Percentiles rank a stretch among this genome's conserved stretches.
phyloP scores from a whole-genome alignment of 2,329 filamentous ascomycete species.

The Eutypella sp. region DNA sequence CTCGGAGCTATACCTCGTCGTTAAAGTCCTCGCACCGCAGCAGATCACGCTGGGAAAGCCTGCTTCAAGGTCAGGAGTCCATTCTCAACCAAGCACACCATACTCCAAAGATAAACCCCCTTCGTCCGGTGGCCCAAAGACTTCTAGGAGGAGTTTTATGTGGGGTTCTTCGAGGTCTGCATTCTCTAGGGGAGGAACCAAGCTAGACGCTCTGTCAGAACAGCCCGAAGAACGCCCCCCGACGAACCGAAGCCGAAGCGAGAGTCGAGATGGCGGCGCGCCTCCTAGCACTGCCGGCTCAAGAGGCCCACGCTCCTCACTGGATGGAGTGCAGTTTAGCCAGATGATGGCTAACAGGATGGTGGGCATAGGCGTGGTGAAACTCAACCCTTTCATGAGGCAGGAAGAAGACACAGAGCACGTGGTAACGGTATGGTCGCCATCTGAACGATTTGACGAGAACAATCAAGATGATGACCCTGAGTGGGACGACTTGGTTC shows the following conservation, averaged over 20 bases:
- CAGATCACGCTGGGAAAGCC: conserved; percentile 44
- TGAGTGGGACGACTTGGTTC: conserved; percentile 69
- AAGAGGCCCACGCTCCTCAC: conserved; percentile 30
- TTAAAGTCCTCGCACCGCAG: conserved; percentile 65
- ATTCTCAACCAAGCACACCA: conserved; percentile 31
- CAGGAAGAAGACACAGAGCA: conserved; percentile 69
- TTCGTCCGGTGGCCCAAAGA: conserved; percentile 45
- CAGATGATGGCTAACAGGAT: conserved; percentile 58
- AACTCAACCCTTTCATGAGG: conserved; percentile 70
- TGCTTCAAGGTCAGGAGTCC: conserved; percentile 46
- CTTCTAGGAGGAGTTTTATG: conserved; percentile 62
- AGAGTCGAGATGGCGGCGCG: conserved; percentile 39
- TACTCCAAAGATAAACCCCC: conserved; percentile 46
- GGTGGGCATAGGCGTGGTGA: conserved; percentile 72
- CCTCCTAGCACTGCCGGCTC: conserved; percentile 57
- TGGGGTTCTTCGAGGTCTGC: conserved; percentile 56
- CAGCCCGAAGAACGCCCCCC: conserved; percentile 35
- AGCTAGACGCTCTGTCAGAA: conserved; percentile 55
- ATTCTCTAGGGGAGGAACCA: conserved; percentile 48
- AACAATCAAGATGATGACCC: conserved; percentile 56
- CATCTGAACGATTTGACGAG: conserved; percentile 46
- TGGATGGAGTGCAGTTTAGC: conserved; percentile 24
- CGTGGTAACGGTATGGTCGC: conserved; percentile 71
- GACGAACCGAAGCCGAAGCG: conserved; percentile 29
- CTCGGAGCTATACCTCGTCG: conserved; percentile 75